Base-by-base conservation (phyloP, 2,329 filamentous ascomycete genomes). In the Lasiodiplodia theobromae region DNA sequence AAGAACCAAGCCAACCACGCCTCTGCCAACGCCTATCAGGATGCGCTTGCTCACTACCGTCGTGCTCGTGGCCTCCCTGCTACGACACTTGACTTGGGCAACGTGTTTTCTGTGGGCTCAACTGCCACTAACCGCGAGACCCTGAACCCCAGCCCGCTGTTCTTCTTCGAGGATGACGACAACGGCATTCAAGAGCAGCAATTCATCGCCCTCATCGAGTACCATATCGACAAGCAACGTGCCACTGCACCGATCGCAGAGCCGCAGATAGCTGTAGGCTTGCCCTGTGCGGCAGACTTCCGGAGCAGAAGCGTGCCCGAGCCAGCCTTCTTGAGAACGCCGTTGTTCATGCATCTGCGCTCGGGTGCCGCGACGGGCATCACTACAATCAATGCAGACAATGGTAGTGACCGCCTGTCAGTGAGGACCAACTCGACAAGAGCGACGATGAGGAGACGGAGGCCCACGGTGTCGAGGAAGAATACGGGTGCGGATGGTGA, bases 11-110 rank as follows among this genome's bases (percentile, higher is more conserved):
- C 10, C 16, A 70, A 73, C 10, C 76, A 78, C 66, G 76, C 72
- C 7, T 68, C 75, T 23, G 73, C 70, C 11, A 76, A 76, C 57
- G 69, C 76, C 1, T 78, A 76, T 63, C 72, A 77, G n/a, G 76
- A 78, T 54, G 64, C 70, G 2, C 62, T 78, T 4, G 75, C 76
- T 5, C 70, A 70, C 0, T 70, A 75, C 25, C 73, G 74, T 18
- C 71, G 67, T 12, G 12, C 28, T 8, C 63, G 51, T 3, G 74
- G 73, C 4, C 68, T 74, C 2, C 52, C 66, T 21, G 70, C 63
- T 8, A 69, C 67, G 2, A 49, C 60, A 10, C 38, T 67, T 18
- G 62, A 74, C 16, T 70, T 79, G 11, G 72, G 74, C 10, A n/a
- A 70, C 3, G 72, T 80, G 28, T 65, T 56, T 6, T 77, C 72